Percentiles rank a stretch among this genome's conserved stretches.
These are phyloP conservation scores for Polychaeton citri DNA, from an alignment of 2,329 filamentous ascomycete genomes.

Conservation along the genomic window DNA sequence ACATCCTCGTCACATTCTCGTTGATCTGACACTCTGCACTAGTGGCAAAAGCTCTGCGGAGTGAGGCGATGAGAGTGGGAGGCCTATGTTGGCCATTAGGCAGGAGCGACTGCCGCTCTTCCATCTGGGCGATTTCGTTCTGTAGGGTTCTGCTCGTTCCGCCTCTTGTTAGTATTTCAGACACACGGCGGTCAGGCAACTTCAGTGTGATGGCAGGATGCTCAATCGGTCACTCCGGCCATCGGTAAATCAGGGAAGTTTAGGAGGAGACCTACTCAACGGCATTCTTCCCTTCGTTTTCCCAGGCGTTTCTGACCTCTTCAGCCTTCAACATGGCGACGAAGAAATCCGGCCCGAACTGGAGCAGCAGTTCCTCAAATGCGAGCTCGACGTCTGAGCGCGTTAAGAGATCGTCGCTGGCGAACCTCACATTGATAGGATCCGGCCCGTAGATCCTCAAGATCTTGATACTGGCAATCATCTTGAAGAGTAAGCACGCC, in stretches of 20 bases:
- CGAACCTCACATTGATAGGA: conserved; percentile 11
- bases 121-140: conserved; percentile 13
- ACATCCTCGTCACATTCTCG: conserved; percentile 17
- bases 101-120: conserved; percentile 11
- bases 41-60: conserved; percentile 16
- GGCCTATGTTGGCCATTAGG: conserved; percentile 10
- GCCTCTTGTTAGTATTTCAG: neutral
- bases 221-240: no score
- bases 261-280: conserved; percentile 9
- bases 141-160: conserved; percentile 9
- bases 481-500: conserved; percentile 20
- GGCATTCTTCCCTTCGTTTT: conserved; percentile 3
- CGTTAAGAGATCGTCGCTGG: conserved; percentile 6
- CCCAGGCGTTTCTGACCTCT: neutral
- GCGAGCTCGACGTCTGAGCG: conserved; percentile 21
- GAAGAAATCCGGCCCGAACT: conserved; percentile 17
- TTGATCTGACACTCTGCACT: conserved; percentile 8
- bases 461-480: conserved; percentile 17
- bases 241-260: neutral
- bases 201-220: no score
- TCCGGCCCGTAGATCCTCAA: conserved; percentile 18
- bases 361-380: conserved; percentile 19
- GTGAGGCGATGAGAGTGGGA: conserved; percentile 15
- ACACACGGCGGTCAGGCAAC: no score
- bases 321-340: conserved; percentile 12